Evolutionary conservation across 2,329 filamentous ascomycete genomes (phyloP).

Genomic region (Xylaria sp.): DNA sequence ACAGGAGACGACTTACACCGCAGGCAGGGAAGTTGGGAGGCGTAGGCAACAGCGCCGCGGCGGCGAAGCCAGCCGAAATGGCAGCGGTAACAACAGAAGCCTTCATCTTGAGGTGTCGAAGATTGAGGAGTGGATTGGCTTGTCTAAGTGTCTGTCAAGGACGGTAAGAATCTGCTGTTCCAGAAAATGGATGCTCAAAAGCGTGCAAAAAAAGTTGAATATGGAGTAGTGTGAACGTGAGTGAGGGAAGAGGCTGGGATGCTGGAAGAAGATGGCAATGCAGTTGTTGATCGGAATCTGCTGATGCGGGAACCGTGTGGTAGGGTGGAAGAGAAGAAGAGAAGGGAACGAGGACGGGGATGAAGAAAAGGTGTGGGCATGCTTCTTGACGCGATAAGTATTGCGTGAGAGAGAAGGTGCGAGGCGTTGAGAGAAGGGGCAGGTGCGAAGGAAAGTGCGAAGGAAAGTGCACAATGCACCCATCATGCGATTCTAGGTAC

Average conservation of each 20-base stretch:
- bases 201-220: conserved; percentile 47
- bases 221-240: conserved; percentile 33
- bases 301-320: conserved; percentile 38
- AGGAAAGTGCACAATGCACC: conserved; percentile 25
- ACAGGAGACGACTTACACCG: conserved; percentile 59
- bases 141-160: conserved; percentile 37
- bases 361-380: conserved; percentile 9
- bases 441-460: conserved; percentile 5
- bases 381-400: conserved; percentile 6
- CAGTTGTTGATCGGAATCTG: conserved; percentile 39
- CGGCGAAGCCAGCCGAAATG: conserved; percentile 55
- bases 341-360: conserved; percentile 18
- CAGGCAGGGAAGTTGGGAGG: conserved; percentile 59
- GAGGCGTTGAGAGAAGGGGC: neutral
- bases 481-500: neutral
- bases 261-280: conserved; percentile 44
- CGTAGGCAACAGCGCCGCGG: conserved; percentile 55
- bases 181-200: conserved; percentile 52
- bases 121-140: conserved; percentile 24
- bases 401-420: conserved; percentile 18
- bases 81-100: conserved; percentile 56
- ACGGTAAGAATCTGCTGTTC: conserved; percentile 49
- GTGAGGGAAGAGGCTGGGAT: conserved; percentile 41
- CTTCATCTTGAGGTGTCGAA: conserved; percentile 61
- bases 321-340: conserved; percentile 33